Conservation (phyloP, 805 yeast species). For the Candida xiaguanensis region DNA sequence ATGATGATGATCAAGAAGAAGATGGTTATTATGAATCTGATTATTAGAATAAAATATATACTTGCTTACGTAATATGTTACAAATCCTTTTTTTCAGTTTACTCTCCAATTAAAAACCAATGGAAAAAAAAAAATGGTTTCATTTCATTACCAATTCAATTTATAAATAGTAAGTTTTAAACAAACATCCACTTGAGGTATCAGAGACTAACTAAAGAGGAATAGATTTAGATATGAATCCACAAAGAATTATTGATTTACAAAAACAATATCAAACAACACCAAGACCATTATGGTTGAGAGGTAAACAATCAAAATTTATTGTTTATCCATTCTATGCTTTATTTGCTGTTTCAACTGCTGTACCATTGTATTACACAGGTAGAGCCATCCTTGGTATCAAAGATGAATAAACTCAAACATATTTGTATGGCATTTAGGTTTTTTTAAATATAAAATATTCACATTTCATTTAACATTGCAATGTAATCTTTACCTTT, state of each 20-base stretch:
- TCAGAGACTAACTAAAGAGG: neutral
- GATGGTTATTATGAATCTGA: neutral
- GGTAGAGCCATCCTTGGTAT: slow-evolving; percentile 71
- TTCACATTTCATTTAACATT: neutral
- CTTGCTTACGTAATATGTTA: neutral
- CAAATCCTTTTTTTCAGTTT: neutral
- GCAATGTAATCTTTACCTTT: neutral
- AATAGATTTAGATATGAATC: slow-evolving; percentile 40
- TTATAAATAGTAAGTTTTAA: neutral
- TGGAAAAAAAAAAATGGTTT: slow-evolving; percentile 4
- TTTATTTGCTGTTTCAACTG: slow-evolving; percentile 62
- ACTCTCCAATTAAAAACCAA: slow-evolving; percentile 4
- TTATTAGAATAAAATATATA: neutral
- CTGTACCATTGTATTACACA: slow-evolving; percentile 62
- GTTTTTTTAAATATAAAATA: neutral
- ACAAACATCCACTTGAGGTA: too few relatives aligned
- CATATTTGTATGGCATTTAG: neutral
- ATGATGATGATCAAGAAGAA: slow-evolving; percentile 2
- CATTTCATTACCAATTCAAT: slow-evolving; percentile 3
- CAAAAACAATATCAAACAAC: slow-evolving; percentile 44
- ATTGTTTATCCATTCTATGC: slow-evolving; percentile 78
- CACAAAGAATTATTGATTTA: slow-evolving; percentile 45
- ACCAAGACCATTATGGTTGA: slow-evolving; percentile 41
- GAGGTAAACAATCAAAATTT: slow-evolving; percentile 53
- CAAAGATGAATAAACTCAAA: slow-evolving; percentile 36